A percentile compares a stretch with the other conserved stretches of the same genome.
These are phyloP conservation scores for Lichtheimia hyalospora DNA, from an alignment of 371 early-diverging fungal species.

Conservation along the genomic window DNA sequence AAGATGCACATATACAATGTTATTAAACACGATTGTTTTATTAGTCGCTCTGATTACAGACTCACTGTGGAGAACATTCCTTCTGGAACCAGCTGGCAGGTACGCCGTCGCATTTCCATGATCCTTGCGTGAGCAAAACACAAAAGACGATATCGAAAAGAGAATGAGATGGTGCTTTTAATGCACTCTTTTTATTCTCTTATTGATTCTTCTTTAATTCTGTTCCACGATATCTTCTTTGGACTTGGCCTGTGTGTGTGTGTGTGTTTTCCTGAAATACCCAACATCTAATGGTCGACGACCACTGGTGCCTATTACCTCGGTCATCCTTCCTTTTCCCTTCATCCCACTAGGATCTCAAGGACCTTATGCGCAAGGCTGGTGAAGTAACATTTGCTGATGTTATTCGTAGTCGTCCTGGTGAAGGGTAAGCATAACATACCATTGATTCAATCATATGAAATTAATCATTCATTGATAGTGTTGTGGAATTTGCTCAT, in stretches of 20 bases:
- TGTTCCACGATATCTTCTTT: background rate
- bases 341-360: slow-evolving; percentile 79
- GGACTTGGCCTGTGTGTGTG: slow-evolving; percentile 11
- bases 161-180: too few relatives aligned
- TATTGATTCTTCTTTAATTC: too few relatives aligned
- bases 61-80: slow-evolving; percentile 73
- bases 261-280: background rate
- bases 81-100: slow-evolving; percentile 80
- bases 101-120: slow-evolving; percentile 37
- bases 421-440: slow-evolving; percentile 72
- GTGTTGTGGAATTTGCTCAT: slow-evolving; percentile 87
- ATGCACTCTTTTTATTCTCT: too few relatives aligned
- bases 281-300: background rate
- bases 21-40: too few relatives aligned
- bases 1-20: too few relatives aligned
- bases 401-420: slow-evolving; percentile 76
- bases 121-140: too few relatives aligned
- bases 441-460: background rate
- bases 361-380: slow-evolving; percentile 93
- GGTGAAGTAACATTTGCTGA: slow-evolving; percentile 95
- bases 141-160: too few relatives aligned
- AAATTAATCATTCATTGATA: slow-evolving; percentile 17
- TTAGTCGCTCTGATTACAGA: slow-evolving; percentile 56
- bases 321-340: slow-evolving; percentile 9
- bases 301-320: too few relatives aligned